Evolutionary conservation across 1,139 yeast species (phyloP).

Genomic region (Diutina catenulata): DNA sequence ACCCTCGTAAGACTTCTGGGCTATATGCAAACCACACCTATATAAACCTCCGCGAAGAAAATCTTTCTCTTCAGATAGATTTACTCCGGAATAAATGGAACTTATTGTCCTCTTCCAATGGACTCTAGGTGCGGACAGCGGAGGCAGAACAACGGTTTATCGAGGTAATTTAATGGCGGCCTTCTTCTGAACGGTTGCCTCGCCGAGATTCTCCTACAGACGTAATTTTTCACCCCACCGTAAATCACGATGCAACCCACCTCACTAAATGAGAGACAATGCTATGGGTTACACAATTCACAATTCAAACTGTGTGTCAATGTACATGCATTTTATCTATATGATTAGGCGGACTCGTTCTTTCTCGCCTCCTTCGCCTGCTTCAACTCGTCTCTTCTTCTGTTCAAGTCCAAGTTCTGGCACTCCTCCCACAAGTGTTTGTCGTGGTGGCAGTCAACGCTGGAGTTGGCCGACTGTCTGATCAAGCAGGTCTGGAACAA

Average conservation of each 20-base stretch:
- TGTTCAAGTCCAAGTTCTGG: conserved; percentile 70
- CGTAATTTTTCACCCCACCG: too few species aligned
- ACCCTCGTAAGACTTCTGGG: too few species aligned
- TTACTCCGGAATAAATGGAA: conserved; percentile 50
- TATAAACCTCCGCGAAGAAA: neutral
- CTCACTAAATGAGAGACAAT: too few species aligned
- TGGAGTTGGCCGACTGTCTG: conserved; percentile 34
- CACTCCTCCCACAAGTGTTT: conserved; percentile 83
- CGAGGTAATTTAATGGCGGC: too few species aligned
- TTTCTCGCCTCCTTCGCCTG: conserved; percentile 11
- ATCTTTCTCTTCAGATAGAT: conserved; percentile 12
- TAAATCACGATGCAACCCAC: too few species aligned
- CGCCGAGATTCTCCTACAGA: too few species aligned
- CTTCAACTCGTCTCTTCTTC: conserved; percentile 63
- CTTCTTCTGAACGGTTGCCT: too few species aligned
- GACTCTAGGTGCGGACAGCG: conserved; percentile 78
- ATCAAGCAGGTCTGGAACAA: conserved; percentile 36
- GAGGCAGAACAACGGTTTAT: conserved; percentile 39
- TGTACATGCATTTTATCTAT: too few species aligned
- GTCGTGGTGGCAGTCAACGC: conserved; percentile 59
- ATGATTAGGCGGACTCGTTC: neutral
- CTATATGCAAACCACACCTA: too few species aligned
- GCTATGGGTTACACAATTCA: too few species aligned
- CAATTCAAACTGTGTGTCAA: too few species aligned
- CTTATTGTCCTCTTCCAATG: too few species aligned